phyloP scores from a whole-genome alignment of 345 rosid species.

The Limnanthes douglasii region DNA sequence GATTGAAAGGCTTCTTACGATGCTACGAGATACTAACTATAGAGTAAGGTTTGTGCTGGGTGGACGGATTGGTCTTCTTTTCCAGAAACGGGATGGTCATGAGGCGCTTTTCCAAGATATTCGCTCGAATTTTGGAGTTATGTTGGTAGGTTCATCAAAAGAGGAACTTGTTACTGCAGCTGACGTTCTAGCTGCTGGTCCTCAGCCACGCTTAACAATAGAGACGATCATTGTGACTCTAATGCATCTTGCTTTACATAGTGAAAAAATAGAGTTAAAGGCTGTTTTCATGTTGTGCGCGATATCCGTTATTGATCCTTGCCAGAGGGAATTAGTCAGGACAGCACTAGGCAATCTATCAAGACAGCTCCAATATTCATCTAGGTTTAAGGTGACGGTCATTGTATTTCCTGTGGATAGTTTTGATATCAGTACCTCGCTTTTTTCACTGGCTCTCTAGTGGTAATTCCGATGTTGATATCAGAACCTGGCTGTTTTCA shows the following conservation, averaged over 20 bases:
- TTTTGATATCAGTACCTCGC: background rate
- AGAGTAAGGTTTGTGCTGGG: constrained; percentile 68
- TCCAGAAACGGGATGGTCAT: constrained; percentile 98
- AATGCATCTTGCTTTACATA: constrained; percentile 80
- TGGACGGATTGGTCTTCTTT: constrained; percentile 59
- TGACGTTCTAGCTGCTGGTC: constrained; percentile 64
- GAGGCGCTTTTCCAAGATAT: constrained; percentile 79
- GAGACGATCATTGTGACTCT: constrained; percentile 73
- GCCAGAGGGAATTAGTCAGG: constrained; percentile 70
- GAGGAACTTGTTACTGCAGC: constrained; percentile 53
- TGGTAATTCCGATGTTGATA: background rate
- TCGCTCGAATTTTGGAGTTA: constrained; percentile 69
- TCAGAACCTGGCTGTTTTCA: no score
- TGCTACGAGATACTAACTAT: constrained; percentile 77
- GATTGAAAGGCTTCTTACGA: constrained; percentile 52
- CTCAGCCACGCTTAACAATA: constrained; percentile 48
- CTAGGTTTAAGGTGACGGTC: constrained; percentile 56
- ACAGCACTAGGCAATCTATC: constrained; percentile 57
- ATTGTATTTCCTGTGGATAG: constrained; percentile 1
- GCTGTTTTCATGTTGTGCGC: constrained; percentile 82
- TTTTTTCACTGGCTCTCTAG: background rate
- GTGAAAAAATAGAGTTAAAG: constrained; percentile 81
- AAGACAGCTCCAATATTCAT: constrained; percentile 51
- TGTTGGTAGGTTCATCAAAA: constrained; percentile 44
- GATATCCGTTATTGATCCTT: constrained; percentile 64